Percentiles rank a stretch among this genome's conserved stretches.
These are phyloP conservation scores for Lithospermum erythrorhizon DNA, from an alignment of 257 asterid species.

Conservation along the genomic window DNA sequence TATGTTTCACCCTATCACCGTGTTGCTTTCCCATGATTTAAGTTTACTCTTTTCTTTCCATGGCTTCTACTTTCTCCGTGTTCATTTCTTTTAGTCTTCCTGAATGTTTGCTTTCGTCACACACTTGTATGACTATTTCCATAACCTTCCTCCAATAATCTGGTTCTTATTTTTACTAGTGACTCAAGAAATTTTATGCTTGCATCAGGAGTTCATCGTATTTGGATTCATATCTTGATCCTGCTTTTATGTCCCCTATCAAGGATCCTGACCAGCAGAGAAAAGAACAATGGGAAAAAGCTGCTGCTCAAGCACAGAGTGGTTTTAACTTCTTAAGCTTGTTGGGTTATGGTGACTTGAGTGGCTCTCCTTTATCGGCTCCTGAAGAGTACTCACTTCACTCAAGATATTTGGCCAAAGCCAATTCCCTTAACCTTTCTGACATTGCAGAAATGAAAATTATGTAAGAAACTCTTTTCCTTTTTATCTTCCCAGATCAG, in stretches of 20 bases:
- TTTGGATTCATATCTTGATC: conserved; percentile 84
- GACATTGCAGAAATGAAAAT: conserved; percentile 93
- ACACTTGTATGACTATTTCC: background rate
- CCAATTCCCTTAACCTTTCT: conserved; percentile 77
- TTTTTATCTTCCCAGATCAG: background rate
- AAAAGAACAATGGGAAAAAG: conserved; percentile 82
- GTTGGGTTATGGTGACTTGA: conserved; percentile 88
- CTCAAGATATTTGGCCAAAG: conserved; percentile 91
- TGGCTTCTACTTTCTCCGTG: background rate
- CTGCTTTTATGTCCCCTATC: conserved; percentile 85
- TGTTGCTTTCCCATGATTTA: too few species aligned
- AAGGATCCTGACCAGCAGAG: conserved; percentile 86
- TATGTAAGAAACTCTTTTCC: conserved; percentile 47
- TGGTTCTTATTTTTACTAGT: background rate
- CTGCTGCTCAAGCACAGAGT: conserved; percentile 57
- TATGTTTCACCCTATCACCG: background rate
- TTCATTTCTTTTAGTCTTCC: too few species aligned
- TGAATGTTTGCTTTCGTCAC: background rate
- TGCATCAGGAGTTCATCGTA: conserved; percentile 49
- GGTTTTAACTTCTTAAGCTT: conserved; percentile 58
- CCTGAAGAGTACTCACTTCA: conserved; percentile 95
- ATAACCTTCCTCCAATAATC: background rate
- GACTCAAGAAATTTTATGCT: conserved; percentile 8
- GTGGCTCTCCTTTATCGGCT: conserved; percentile 76
- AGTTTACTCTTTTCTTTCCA: too few species aligned